Evolutionary conservation across 2,329 filamentous ascomycete species (phyloP).

Genomic region (Capronia coronata): DNA sequence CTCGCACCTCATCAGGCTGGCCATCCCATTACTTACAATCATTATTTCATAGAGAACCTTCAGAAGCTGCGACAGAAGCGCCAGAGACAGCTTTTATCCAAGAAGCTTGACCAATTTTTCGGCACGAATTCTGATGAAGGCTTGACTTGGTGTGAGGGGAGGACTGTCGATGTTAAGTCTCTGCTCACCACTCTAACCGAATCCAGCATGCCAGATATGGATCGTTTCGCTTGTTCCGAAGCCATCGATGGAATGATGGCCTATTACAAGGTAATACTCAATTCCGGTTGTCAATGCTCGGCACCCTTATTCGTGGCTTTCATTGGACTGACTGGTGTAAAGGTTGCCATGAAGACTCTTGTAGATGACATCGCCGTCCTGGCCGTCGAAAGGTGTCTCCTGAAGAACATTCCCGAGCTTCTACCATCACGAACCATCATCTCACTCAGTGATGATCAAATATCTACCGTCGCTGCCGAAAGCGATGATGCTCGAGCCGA

Average conservation of each 20-base stretch:
- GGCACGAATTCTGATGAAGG: constrained; percentile 1
- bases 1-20: constrained; percentile 41
- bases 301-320: background rate
- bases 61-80: constrained; percentile 26
- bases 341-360: constrained; percentile 39
- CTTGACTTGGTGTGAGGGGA: too few species aligned
- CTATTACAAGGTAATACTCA: constrained; percentile 42
- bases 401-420: constrained; percentile 14
- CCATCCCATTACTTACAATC: constrained; percentile 36
- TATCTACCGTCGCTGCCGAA: constrained; percentile 3
- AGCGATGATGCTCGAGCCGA: background rate
- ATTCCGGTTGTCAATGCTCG: background rate
- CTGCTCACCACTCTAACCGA: constrained; percentile 21
- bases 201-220: constrained; percentile 31
- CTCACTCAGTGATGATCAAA: background rate
- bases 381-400: constrained; percentile 35
- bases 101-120: constrained; percentile 11
- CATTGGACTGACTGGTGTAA: background rate
- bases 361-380: constrained; percentile 38
- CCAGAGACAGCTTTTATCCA: background rate
- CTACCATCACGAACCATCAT: constrained; percentile 2
- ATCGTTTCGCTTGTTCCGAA: constrained; percentile 35
- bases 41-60: constrained; percentile 34
- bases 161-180: too few species aligned
- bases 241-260: constrained; percentile 40